phyloP scores from a whole-genome alignment of 1,139 yeast genomes.

The Protomyces inouyei region DNA sequence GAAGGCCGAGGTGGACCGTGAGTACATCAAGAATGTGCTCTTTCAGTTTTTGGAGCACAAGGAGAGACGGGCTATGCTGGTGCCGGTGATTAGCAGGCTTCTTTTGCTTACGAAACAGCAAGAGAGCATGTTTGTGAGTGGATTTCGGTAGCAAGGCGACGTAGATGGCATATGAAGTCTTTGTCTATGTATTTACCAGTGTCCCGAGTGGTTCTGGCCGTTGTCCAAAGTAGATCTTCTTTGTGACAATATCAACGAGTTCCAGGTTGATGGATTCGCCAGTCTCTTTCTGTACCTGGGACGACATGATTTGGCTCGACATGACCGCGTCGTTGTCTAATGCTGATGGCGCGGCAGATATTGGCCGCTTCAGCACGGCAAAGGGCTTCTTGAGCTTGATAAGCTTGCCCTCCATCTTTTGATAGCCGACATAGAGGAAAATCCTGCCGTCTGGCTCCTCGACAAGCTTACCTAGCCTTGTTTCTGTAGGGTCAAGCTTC shows the following conservation, averaged over 20 bases:
- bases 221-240: constrained; percentile 24
- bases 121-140: constrained; percentile 16
- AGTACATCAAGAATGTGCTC: constrained; percentile 75
- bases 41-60: constrained; percentile 84
- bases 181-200: neutral
- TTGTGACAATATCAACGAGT: constrained; percentile 26
- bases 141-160: neutral
- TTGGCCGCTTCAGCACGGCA: constrained; percentile 20
- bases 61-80: constrained; percentile 77
- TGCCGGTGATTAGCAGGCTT: constrained; percentile 78
- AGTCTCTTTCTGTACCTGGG: neutral
- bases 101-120: constrained; percentile 47
- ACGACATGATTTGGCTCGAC: neutral
- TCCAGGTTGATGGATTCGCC: constrained; percentile 9
- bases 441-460: constrained; percentile 18
- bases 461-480: constrained; percentile 7
- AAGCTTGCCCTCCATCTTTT: constrained; percentile 27
- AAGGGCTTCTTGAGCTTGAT: constrained; percentile 24
- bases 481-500: constrained; percentile 9
- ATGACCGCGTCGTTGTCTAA: neutral
- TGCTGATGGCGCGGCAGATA: neutral
- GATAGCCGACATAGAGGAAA: constrained; percentile 28
- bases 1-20: constrained; percentile 24
- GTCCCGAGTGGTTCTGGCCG: constrained; percentile 27
- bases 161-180: neutral